These are phyloP conservation scores for Trichoderma oligosporum DNA, from an alignment of 2,329 filamentous ascomycete genomes.

Conservation along the genomic window DNA sequence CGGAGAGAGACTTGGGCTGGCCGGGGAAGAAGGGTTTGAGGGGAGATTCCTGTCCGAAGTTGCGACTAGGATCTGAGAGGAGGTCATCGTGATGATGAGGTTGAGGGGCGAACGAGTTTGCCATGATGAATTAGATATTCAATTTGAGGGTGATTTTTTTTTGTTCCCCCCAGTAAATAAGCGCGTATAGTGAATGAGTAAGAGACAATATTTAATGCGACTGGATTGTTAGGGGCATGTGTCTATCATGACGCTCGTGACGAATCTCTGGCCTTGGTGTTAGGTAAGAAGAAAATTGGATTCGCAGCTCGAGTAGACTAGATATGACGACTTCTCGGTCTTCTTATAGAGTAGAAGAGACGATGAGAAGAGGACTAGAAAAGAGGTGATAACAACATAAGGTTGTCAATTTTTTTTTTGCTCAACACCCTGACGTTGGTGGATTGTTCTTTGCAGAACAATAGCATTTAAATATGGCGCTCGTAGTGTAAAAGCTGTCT, in stretches of 20 bases:
- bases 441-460: slow-evolving; percentile 1
- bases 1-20: slow-evolving; percentile 54
- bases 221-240: background rate
- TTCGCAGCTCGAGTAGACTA: background rate
- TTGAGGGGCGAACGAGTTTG: background rate
- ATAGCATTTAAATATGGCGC: background rate
- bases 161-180: background rate
- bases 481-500: background rate
- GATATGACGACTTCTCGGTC: background rate
- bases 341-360: background rate
- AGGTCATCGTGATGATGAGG: background rate
- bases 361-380: background rate
- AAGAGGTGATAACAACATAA: background rate
- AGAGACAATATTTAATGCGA: background rate
- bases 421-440: background rate
- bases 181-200: no score
- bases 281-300: background rate
- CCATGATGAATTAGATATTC: slow-evolving; percentile 7
- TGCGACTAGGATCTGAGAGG: slow-evolving; percentile 20
- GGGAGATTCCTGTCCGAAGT: slow-evolving; percentile 9
- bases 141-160: background rate
- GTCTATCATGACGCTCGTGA: background rate
- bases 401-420: background rate
- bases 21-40: slow-evolving; percentile 41
- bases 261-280: background rate